These are phyloP conservation scores for Pelargonium nanum DNA, from an alignment of 345 rosid genomes.

Conservation along the genomic window DNA sequence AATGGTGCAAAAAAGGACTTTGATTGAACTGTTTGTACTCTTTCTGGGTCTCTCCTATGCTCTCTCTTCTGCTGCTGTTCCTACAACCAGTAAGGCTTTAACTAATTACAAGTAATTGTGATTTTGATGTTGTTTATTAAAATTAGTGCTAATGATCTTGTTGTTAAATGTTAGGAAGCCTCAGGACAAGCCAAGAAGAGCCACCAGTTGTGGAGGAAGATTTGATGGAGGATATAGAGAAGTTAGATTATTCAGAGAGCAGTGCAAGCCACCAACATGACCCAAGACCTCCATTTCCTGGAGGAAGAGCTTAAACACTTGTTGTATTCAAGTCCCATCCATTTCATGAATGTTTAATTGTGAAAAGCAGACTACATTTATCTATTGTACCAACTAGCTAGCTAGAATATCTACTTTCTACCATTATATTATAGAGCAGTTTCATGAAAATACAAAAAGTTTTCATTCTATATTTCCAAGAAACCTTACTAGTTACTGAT, in stretches of 20 bases:
- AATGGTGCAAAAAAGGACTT: conserved; percentile 9
- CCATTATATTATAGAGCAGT: no score
- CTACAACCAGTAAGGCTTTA: conserved; percentile 23
- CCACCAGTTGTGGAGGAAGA: conserved; percentile 1
- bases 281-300: neutral
- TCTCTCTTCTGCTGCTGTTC: conserved; percentile 21
- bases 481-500: no score
- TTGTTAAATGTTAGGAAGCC: conserved; percentile 26
- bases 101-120: no score
- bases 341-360: no score
- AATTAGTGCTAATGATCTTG: neutral
- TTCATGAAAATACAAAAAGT: no score
- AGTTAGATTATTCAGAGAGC: neutral
- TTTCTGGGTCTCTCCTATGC: conserved; percentile 23
- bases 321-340: no score
- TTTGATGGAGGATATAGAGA: neutral
- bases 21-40: conserved; percentile 17
- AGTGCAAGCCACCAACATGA: neutral
- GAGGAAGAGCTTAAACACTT: neutral
- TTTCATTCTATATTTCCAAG: no score
- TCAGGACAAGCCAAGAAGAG: conserved; percentile 19
- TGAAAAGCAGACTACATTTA: no score
- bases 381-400: no score
- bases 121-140: neutral
- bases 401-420: no score